Evolutionary conservation across 371 early-diverging fungal genomes (phyloP).

Genomic region (Mucor sp.): DNA sequence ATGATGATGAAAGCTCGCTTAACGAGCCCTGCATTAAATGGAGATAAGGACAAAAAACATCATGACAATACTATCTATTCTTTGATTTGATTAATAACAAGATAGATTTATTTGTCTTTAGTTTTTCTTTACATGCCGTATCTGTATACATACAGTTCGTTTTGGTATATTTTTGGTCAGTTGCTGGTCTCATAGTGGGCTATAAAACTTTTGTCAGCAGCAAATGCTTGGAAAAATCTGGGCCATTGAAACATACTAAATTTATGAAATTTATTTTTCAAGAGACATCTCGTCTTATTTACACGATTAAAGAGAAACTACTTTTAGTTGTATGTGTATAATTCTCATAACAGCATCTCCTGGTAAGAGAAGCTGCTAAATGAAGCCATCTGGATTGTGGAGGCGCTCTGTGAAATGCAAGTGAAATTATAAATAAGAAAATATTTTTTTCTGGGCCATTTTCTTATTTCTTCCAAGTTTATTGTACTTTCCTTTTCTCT

Average conservation of each 20-base stretch:
- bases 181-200: neutral
- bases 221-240: neutral
- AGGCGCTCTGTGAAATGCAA: neutral
- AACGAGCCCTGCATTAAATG: neutral
- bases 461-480: constrained; percentile 3
- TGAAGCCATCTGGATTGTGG: neutral
- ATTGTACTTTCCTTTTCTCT: neutral
- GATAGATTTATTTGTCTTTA: neutral
- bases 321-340: neutral
- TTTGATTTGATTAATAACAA: neutral
- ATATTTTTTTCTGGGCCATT: neutral
- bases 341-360: neutral
- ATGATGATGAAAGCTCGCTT: neutral
- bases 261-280: neutral
- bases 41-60: neutral
- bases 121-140: neutral
- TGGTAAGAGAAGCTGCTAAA: neutral
- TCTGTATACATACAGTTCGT: neutral
- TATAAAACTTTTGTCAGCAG: neutral
- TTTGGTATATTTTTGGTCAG: neutral
- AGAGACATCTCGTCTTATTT: neutral
- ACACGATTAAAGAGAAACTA: neutral
- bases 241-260: neutral
- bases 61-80: neutral
- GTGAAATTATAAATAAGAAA: constrained; percentile 7